A percentile compares a stretch with the other conserved stretches of the same genome.
These are phyloP conservation scores for Xylaria scruposa DNA, from an alignment of 495 filamentous ascomycete genomes.

Conservation along the genomic window DNA sequence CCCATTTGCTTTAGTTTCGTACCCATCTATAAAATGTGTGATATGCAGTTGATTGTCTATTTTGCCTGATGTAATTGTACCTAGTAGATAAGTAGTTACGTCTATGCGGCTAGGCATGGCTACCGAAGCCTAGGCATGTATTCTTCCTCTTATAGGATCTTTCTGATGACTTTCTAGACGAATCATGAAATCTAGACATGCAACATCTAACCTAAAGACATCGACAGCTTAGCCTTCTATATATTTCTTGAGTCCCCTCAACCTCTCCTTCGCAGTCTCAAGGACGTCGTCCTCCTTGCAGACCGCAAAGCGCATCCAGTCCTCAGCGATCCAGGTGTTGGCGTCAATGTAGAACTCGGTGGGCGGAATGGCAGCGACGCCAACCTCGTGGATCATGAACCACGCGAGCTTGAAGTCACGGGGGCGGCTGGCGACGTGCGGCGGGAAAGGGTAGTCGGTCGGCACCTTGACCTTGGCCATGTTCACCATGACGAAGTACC, in stretches of 20 bases:
- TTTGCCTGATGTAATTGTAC: neutral
- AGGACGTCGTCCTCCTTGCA: constrained; percentile 94
- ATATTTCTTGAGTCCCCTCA: constrained; percentile 86
- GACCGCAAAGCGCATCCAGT: constrained; percentile 94
- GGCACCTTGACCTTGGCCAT: constrained; percentile 84
- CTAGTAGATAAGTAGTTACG: neutral
- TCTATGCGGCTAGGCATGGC: too few relatives aligned
- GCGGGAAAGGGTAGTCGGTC: constrained; percentile 80
- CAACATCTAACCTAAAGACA: neutral
- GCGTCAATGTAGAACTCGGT: constrained; percentile 92
- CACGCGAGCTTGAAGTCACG: constrained; percentile 93
- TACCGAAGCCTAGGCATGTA: too few relatives aligned
- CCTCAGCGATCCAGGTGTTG: constrained; percentile 85
- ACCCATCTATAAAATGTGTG: neutral
- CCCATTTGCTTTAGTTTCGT: neutral
- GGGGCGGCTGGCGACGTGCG: constrained; percentile 82
- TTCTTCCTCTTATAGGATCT: neutral
- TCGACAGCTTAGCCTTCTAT: constrained; percentile 42
- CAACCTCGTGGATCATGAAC: constrained; percentile 96
- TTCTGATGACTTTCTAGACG: constrained; percentile 5
- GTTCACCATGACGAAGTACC: constrained; percentile 96
- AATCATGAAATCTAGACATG: neutral
- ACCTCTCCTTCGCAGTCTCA: constrained; percentile 85
- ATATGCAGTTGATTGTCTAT: neutral
- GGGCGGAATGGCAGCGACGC: constrained; percentile 93